Evolutionary conservation across 306 rosid species (phyloP), one percentile per base, ranked within the genome.

Genomic region (Mimosa pudica): DNA sequence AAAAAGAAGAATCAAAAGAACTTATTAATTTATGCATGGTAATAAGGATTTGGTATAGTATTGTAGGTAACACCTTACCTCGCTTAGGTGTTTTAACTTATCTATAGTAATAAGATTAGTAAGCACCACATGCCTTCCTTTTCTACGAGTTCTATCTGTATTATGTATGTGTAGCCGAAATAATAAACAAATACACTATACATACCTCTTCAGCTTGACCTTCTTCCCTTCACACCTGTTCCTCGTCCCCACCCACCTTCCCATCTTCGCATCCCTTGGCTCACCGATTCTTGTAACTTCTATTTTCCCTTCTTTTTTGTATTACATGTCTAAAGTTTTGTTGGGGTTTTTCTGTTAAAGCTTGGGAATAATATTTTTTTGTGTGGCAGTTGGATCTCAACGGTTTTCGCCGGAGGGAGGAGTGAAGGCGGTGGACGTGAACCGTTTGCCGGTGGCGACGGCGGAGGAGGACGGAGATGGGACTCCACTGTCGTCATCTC

Each of bases 181-280:
- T 24, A 24, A 24, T 24, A 24, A 24, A 24, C 30, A 24, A 24
- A 24, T 24, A 24, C 30, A 24, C 30, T 24, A 24, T 24, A 24
- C 30, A 24, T 1, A 36, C 97, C 98, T 32, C 8, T 91, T 80
- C 99, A 93, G 84, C 97, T 94, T 6, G 87, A 89, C 62, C 98
- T 94, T 69, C 87, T 94, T 17, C 98, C 98, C 44, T 84, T 85
- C 71, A 73, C 87, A 13, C 98, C 97, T 0, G 90, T 92, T 85
- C 94, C 80, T 9, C 88, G 89, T 44, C 57, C 83, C 32, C 89
- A 65, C 7, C 84, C 79, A 20, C 46, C 91, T 57, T 72, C 89
- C 1, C 88, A 81, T 47, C 87, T 86, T 73, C 87, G 77, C 13
- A 84, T 92, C 45, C 89, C 98, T 0, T 94, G 97, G 96, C 94